Percentiles rank a stretch among this genome's conserved stretches.
These are phyloP conservation scores for Neonectria magnoliae DNA, from an alignment of 2,329 filamentous ascomycete genomes.

Conservation along the genomic window DNA sequence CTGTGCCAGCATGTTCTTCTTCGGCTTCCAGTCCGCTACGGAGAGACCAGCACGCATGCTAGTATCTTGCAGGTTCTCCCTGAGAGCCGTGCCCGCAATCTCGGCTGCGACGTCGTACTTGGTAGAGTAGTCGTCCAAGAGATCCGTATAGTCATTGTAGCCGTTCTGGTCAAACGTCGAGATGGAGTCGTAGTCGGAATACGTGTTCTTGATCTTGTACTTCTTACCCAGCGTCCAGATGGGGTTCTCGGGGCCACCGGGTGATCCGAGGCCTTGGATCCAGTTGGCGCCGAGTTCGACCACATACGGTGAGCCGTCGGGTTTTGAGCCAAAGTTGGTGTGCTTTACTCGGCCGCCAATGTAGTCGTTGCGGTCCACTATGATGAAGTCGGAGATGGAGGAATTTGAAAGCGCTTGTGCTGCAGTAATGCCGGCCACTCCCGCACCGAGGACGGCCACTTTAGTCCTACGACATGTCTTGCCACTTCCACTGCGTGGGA, in stretches of 20 bases:
- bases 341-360: slow-evolving; percentile 71
- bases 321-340: slow-evolving; percentile 62
- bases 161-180: slow-evolving; percentile 70
- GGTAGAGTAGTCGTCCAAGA: slow-evolving; percentile 62
- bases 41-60: slow-evolving; percentile 67
- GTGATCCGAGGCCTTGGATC: slow-evolving; percentile 48
- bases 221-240: slow-evolving; percentile 72
- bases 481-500: not conserved
- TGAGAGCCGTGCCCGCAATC: slow-evolving; percentile 68
- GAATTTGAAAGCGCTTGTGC: slow-evolving; percentile 71
- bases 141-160: slow-evolving; percentile 58
- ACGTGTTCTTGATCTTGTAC: slow-evolving; percentile 63
- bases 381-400: slow-evolving; percentile 71
- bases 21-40: slow-evolving; percentile 71
- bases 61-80: slow-evolving; percentile 68
- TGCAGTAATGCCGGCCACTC: slow-evolving; percentile 71
- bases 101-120: slow-evolving; percentile 57
- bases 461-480: slow-evolving; percentile 43
- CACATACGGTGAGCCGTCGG: slow-evolving; percentile 62
- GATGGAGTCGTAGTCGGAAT: slow-evolving; percentile 68
- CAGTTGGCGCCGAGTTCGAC: slow-evolving; percentile 77
- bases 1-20: slow-evolving; percentile 62
- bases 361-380: slow-evolving; percentile 70
- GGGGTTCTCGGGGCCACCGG: slow-evolving; percentile 61
- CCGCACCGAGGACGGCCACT: slow-evolving; percentile 60